A percentile compares a stretch with the other conserved stretches of the same genome.
phyloP scores from a whole-genome alignment of 768 basidiomycete genomes.

The Tylopilus plumbeoviolaceoides region DNA sequence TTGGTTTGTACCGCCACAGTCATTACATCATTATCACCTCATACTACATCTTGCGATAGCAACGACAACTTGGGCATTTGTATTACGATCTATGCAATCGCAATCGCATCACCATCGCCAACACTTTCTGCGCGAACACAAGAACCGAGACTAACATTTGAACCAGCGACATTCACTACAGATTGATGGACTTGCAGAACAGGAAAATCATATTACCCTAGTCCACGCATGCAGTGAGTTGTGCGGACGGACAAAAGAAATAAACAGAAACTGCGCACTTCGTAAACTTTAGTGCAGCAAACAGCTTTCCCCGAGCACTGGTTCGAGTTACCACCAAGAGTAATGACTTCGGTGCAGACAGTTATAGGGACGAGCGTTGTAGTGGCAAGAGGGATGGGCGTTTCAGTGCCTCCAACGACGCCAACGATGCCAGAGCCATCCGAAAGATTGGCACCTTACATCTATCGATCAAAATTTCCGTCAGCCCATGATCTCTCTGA shows the following conservation, averaged over 20 bases:
- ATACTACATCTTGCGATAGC: too few species aligned
- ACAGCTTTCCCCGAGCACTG: neutral
- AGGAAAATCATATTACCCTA: neutral
- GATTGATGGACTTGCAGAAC: neutral
- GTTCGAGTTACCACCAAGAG: neutral
- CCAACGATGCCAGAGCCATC: too few species aligned
- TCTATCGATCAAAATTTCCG: neutral
- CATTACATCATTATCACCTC: constrained; percentile 17
- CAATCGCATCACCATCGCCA: neutral
- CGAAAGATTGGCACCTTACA: too few species aligned
- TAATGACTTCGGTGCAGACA: too few species aligned
- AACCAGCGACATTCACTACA: neutral
- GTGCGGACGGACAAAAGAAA: neutral
- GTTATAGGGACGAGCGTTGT: too few species aligned
- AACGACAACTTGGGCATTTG: too few species aligned
- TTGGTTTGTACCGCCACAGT: constrained; percentile 13
- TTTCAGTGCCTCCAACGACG: too few species aligned
- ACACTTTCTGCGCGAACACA: neutral
- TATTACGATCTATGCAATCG: neutral
- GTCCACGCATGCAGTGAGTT: neutral
- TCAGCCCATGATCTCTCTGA: neutral
- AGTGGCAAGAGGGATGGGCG: too few species aligned
- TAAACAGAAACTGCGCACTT: neutral
- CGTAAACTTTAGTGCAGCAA: neutral
- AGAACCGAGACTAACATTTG: neutral